Conservation (phyloP, 1,284 basidiomycete species). For the Puccinia triticina region DNA sequence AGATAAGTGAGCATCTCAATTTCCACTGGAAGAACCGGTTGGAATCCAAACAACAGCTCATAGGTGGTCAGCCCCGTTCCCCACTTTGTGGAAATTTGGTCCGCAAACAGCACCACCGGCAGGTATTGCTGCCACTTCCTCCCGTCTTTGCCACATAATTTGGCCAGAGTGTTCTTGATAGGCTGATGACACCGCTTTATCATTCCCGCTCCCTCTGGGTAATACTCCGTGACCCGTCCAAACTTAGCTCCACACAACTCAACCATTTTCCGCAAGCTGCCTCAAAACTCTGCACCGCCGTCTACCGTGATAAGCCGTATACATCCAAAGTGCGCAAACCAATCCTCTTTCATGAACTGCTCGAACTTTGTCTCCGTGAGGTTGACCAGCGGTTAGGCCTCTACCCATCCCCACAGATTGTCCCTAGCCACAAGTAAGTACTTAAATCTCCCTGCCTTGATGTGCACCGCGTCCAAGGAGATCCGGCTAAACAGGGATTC, state of each 20-base stretch:
- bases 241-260: conserved; percentile 13
- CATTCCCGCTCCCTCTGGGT: neutral
- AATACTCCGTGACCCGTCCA: neutral
- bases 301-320: neutral
- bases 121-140: neutral
- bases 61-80: neutral
- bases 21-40: neutral
- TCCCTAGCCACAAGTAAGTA: conserved; percentile 37
- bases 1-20: conserved; percentile 17
- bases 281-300: neutral
- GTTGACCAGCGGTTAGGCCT: conserved; percentile 17
- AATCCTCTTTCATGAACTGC: conserved; percentile 21
- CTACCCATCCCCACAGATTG: conserved; percentile 43
- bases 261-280: neutral
- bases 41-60: neutral
- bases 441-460: conserved; percentile 19
- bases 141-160: neutral
- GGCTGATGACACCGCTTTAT: neutral
- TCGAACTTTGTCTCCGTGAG: neutral
- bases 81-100: neutral
- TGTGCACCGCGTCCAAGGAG: conserved; percentile 8
- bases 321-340: conserved; percentile 17
- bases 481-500: conserved; percentile 1
- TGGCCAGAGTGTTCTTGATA: neutral
- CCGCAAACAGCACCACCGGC: conserved; percentile 11